Percentiles rank a stretch among this genome's conserved stretches.
Evolutionary conservation across 2,329 filamentous ascomycete species (phyloP).

Genomic region (Trichoderma aggressivum): DNA sequence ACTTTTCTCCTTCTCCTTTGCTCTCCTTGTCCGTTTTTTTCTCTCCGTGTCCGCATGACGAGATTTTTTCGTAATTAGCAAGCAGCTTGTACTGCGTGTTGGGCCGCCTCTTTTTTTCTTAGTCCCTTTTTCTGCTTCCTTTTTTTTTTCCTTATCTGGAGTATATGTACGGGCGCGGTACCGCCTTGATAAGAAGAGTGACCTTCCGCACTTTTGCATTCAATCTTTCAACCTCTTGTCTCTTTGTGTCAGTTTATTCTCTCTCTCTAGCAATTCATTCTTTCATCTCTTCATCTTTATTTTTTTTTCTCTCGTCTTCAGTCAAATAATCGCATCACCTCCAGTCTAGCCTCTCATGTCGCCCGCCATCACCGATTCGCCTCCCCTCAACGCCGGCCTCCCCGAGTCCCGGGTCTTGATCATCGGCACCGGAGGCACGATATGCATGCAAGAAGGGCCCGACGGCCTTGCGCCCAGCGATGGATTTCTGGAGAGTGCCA

Average conservation of each 20-base stretch:
- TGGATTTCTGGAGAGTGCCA: slow-evolving; percentile 77
- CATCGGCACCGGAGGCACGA: slow-evolving; percentile 86
- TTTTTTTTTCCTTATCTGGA: slow-evolving; percentile 7
- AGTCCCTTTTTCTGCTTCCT: slow-evolving; percentile 19
- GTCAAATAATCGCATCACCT: neutral
- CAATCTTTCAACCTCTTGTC: neutral
- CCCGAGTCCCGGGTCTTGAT: slow-evolving; percentile 81
- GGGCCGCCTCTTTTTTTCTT: neutral
- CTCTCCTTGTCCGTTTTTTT: neutral
- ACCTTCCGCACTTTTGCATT: neutral
- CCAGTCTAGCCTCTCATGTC: slow-evolving; percentile 18
- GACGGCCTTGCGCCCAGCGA: slow-evolving; percentile 77
- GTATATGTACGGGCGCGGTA: neutral
- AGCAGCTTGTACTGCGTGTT: neutral
- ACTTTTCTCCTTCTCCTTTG: slow-evolving; percentile 1
- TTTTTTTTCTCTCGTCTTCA: neutral
- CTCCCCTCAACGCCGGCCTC: slow-evolving; percentile 31
- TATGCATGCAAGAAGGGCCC: slow-evolving; percentile 83
- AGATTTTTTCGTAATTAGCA: neutral
- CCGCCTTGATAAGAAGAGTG: neutral
- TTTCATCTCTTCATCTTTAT: neutral
- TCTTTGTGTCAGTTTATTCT: neutral
- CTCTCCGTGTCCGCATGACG: neutral
- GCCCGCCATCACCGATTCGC: slow-evolving; percentile 8
- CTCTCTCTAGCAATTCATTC: neutral